Percentiles rank a stretch among this genome's conserved stretches.
Evolutionary conservation across 1,284 basidiomycete genomes (phyloP).

Genomic region (Exsudoporus floridanus): DNA sequence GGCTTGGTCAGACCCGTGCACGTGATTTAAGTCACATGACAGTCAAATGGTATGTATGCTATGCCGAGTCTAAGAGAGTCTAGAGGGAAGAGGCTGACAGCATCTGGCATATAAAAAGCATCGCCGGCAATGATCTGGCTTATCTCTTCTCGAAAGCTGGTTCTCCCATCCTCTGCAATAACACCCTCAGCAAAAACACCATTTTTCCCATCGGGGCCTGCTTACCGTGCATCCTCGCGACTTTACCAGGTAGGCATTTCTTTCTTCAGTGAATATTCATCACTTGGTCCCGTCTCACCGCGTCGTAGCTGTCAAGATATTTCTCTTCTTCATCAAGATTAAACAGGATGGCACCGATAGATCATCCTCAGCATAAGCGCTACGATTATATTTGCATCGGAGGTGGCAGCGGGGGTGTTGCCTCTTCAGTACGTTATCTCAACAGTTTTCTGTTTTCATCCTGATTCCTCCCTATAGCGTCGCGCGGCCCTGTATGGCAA

Average conservation of each 20-base stretch:
- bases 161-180: slow-evolving; percentile 6
- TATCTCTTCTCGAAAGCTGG: slow-evolving; percentile 7
- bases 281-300: slow-evolving; percentile 3
- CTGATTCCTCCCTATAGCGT: slow-evolving; percentile 43
- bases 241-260: slow-evolving; percentile 33
- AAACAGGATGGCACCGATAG: slow-evolving; percentile 68
- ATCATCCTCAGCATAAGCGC: slow-evolving; percentile 52
- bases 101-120: slow-evolving; percentile 21
- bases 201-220: slow-evolving; percentile 3
- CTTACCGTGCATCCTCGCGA: slow-evolving; percentile 18
- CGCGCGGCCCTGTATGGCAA: slow-evolving; percentile 92
- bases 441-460: neutral
- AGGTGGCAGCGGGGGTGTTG: slow-evolving; percentile 83
- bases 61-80: too few species aligned
- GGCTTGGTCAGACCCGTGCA: neutral
- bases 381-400: slow-evolving; percentile 84
- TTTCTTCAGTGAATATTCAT: neutral
- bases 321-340: slow-evolving; percentile 43
- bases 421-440: slow-evolving; percentile 54
- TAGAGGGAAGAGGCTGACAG: slow-evolving; percentile 16
- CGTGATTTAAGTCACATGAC: slow-evolving; percentile 20
- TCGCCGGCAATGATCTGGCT: slow-evolving; percentile 12
- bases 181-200: slow-evolving; percentile 14
- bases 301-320: slow-evolving; percentile 48
- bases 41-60: too few species aligned